phyloP scores from a whole-genome alignment of 495 filamentous ascomycete species.

The Margaritispora aquatica region DNA sequence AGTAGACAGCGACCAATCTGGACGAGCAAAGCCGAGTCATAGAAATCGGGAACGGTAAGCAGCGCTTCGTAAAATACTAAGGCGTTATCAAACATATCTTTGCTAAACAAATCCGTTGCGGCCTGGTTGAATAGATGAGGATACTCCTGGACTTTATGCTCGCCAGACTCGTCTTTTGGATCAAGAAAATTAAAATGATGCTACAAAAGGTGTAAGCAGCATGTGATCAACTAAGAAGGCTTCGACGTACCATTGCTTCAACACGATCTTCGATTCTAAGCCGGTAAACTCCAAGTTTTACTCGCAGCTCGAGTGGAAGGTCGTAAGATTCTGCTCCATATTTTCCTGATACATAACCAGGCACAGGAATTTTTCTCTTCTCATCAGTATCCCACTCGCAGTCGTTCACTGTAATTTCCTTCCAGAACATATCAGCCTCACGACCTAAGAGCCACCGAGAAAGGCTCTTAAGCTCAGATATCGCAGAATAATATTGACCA shows the following conservation, averaged over 20 bases:
- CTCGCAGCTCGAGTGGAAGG: slow-evolving; percentile 71
- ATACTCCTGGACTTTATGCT: slow-evolving; percentile 52
- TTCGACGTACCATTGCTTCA: slow-evolving; percentile 67
- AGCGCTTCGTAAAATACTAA: slow-evolving; percentile 69
- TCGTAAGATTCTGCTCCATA: slow-evolving; percentile 63
- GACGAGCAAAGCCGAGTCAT: slow-evolving; percentile 57
- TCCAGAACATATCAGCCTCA: slow-evolving; percentile 70
- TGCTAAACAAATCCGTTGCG: slow-evolving; percentile 52
- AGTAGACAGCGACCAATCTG: slow-evolving; percentile 69
- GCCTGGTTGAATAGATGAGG: slow-evolving; percentile 71
- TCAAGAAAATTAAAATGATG: slow-evolving; percentile 55
- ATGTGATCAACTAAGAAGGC: not conserved
- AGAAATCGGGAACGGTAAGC: slow-evolving; percentile 45
- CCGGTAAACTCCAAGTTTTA: slow-evolving; percentile 79
- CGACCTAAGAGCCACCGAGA: slow-evolving; percentile 80
- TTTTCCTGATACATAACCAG: slow-evolving; percentile 39
- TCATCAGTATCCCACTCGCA: slow-evolving; percentile 84
- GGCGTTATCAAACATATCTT: slow-evolving; percentile 53
- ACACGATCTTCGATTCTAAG: slow-evolving; percentile 58
- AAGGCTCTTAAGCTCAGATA: slow-evolving; percentile 60
- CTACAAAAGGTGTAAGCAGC: slow-evolving; percentile 20
- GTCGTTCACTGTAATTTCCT: slow-evolving; percentile 69
- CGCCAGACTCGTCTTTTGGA: slow-evolving; percentile 41
- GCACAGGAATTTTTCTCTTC: slow-evolving; percentile 50
- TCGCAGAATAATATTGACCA: slow-evolving; percentile 54